phyloP scores from a whole-genome alignment of 2,329 filamentous ascomycete genomes.

The Clonostachys solani region DNA sequence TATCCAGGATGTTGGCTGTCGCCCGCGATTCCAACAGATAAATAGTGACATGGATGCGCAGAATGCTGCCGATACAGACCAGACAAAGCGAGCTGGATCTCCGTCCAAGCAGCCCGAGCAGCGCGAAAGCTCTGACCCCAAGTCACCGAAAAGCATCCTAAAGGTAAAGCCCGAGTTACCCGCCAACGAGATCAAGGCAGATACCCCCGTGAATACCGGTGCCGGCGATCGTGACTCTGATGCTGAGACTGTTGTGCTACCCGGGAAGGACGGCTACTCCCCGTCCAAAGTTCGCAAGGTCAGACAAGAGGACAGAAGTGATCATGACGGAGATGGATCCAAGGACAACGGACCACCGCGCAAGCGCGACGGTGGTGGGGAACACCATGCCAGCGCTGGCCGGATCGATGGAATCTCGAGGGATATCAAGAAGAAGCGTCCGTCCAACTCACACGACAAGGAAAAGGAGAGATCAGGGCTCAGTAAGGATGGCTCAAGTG shows the following conservation, averaged over 20 bases:
- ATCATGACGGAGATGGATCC: conserved; percentile 40
- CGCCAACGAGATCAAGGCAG: neutral
- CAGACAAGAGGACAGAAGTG: conserved; percentile 61
- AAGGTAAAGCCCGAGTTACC: conserved; percentile 1
- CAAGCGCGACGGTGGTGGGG: neutral
- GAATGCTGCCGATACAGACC: conserved; percentile 61
- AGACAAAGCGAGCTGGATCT: conserved; percentile 53
- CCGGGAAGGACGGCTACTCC: conserved; percentile 60
- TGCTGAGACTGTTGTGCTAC: conserved; percentile 67
- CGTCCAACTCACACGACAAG: conserved; percentile 15
- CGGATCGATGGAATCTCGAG: neutral
- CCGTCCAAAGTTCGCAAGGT: conserved; percentile 60
- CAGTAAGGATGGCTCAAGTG: conserved; percentile 48
- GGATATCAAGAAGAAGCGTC: conserved; percentile 46
- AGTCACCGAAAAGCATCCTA: conserved; percentile 3
- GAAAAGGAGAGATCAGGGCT: conserved; percentile 35
- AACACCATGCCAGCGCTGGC: neutral
- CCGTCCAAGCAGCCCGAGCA: conserved; percentile 40
- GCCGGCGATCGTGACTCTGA: conserved; percentile 60
- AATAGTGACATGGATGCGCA: conserved; percentile 63
- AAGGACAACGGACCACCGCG: neutral
- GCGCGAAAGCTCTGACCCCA: conserved; percentile 11
- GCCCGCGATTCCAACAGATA: conserved; percentile 45
- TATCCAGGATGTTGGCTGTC: conserved; percentile 56
- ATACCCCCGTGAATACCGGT: conserved; percentile 21